These are phyloP conservation scores for Fraxinus quadrangulata DNA, from an alignment of 257 asterid species.

Conservation along the genomic window DNA sequence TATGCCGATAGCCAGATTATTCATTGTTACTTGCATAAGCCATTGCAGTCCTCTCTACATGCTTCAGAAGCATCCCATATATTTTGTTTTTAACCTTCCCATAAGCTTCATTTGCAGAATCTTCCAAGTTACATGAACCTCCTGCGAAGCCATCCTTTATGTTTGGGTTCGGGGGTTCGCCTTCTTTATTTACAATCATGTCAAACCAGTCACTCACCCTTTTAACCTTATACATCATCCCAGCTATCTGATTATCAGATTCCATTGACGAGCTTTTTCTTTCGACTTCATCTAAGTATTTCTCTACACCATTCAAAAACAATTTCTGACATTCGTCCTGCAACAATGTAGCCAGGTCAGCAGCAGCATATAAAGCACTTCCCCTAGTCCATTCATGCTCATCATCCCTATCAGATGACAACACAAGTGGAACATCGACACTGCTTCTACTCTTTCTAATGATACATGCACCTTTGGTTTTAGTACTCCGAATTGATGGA, in stretches of 20 bases:
- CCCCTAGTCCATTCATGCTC: conserved; percentile 47
- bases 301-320: conserved; percentile 53
- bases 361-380: conserved; percentile 34
- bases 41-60: conserved; percentile 69
- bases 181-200: conserved; percentile 40
- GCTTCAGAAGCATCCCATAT: conserved; percentile 54
- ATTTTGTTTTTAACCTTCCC: conserved; percentile 61
- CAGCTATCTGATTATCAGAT: conserved; percentile 41
- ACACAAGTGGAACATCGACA: conserved; percentile 26
- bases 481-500: conserved; percentile 7
- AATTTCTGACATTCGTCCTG: conserved; percentile 55
- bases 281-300: conserved; percentile 59
- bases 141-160: conserved; percentile 13
- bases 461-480: conserved; percentile 38
- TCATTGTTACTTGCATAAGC: conserved; percentile 35
- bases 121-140: conserved; percentile 28
- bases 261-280: conserved; percentile 36
- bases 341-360: conserved; percentile 42
- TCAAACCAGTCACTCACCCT: conserved; percentile 66
- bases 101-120: conserved; percentile 43
- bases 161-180: background rate
- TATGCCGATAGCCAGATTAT: background rate
- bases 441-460: conserved; percentile 29
- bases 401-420: conserved; percentile 36
- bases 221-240: conserved; percentile 60